Evolutionary conservation across 2,329 filamentous ascomycete species (phyloP), one percentile per base, ranked within the genome.

Genomic region (Pseudocercospora fuligena): DNA sequence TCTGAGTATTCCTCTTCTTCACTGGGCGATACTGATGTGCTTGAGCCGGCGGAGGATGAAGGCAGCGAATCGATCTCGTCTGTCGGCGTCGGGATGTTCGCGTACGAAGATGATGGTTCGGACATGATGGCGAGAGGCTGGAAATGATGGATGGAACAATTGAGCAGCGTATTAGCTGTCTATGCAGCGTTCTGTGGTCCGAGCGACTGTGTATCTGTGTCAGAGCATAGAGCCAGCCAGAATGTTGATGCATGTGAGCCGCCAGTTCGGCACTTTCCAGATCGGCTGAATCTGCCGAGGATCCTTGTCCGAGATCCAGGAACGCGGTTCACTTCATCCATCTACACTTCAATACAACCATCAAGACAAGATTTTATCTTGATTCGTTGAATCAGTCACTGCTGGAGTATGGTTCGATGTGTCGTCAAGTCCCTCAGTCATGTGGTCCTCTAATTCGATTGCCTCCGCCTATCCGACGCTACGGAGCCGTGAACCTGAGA

Each of bases 1-100:
- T 98, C 94, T 46, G 91, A 93, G 67, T 75, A 77, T 40, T 90
- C 88, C 61, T 75, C 75, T 25, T 78, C 75, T 64, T 79, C 77
- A 63, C 73, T 77, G n/a, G 82, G 82, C 64, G 80, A 84, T 67
- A 80, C 78, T 3, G 82, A 82, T 31, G 82, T 85, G 46, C 80
- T 82, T 58, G 73, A 74, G 59, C 78, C 80, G 63, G 85, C 83
- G 3, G 85, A 83, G 25, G 85, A 82, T 11, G 82, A 84, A 47
- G 83, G 83, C 4, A 85, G 76, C 16, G 82, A 85, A 73, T 85
- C 82, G 70, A 85, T 73, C 61, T 83, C 82, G 67, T 84, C 82
- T 64, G 61, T 60, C 21, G 73, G 69, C n/a, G 72, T 65, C 7
- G 73, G 70, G 56, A 82, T 77, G 60, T 85, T 85, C 63, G 89